Percentiles rank a stretch among this genome's conserved stretches.
phyloP scores from a whole-genome alignment of 768 basidiomycete species.

The Hemileccinum rubropunctum region DNA sequence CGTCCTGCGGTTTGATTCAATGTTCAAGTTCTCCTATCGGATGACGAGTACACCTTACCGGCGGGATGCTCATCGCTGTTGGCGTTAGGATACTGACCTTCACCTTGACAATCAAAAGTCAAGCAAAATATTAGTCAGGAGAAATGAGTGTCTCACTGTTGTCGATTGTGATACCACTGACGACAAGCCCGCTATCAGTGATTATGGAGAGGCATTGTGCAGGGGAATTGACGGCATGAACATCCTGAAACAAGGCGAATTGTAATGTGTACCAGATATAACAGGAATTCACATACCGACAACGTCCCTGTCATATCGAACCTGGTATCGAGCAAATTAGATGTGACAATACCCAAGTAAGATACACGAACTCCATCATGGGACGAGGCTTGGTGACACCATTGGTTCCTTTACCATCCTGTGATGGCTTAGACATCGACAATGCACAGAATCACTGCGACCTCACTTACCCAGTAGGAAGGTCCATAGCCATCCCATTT shows the following conservation, averaged over 20 bases:
- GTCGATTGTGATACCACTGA: slow-evolving; percentile 51
- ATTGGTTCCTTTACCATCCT: slow-evolving; percentile 27
- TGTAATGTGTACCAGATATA: background rate
- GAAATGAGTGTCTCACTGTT: slow-evolving; percentile 42
- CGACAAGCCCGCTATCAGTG: slow-evolving; percentile 32
- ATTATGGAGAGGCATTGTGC: slow-evolving; percentile 30
- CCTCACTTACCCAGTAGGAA: slow-evolving; percentile 39
- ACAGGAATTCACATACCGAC: slow-evolving; percentile 22
- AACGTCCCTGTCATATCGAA: slow-evolving; percentile 41
- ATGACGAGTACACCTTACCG: slow-evolving; percentile 27
- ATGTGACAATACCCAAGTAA: background rate
- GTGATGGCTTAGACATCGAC: background rate
- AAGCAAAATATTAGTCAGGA: background rate
- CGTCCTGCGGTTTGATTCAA: slow-evolving; percentile 26
- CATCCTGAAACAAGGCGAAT: slow-evolving; percentile 20
- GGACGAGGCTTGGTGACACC: slow-evolving; percentile 29
- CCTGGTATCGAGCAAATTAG: slow-evolving; percentile 19
- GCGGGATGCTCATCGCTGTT: slow-evolving; percentile 48
- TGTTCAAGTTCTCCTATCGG: background rate
- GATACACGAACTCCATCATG: slow-evolving; percentile 38
- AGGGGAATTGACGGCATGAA: slow-evolving; percentile 42
- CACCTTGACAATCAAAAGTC: slow-evolving; percentile 34
- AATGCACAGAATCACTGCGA: background rate
- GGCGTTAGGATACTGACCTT: slow-evolving; percentile 50
- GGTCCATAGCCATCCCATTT: slow-evolving; percentile 42